Base-by-base conservation (phyloP, 495 filamentous ascomycete genomes). In the Cenococcum geophilum region DNA sequence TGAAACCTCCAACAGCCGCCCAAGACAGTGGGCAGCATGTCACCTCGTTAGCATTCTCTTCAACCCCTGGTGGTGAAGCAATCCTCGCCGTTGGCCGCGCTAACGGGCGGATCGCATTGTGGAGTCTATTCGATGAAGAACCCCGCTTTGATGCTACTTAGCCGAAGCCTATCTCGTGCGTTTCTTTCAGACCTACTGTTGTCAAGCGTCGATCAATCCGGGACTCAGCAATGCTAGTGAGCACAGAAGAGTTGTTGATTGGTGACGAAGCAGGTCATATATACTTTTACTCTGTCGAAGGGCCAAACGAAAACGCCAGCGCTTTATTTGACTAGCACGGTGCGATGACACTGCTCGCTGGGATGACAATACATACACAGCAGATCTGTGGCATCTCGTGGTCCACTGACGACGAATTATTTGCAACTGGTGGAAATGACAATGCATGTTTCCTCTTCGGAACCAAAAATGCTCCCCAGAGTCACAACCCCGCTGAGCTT, bases 361-460 rank as follows among this genome's bases (percentile, higher is more conserved):
- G 86, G 62, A 86, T 97, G 58, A 77, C 77, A 5, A 83, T 89
- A 1, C 95, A 98, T 74, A 82, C 77, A 8, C 91, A 97, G 71
- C 92, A 97, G 68, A 85, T 98, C 22, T 98, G 93, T 71, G 92
- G 93, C 4, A 78, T 98, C 12, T 80, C 90, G 1, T 98, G 93
- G 91, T 95, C 89, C 1, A 77, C 76, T 27, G 83, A 89, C 67
- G 88, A 89, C 0, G 76, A 78, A 0, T 81, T 83, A 52, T 91
- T 98, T 72, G 91, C 89, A 34, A 89, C 88, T 10, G 92, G 92
- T 12, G 91, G 89, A 48, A 97, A 98, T 70, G 93, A 98, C 74
- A 97, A 97, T 67, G 70, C 79, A 0, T 93, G 91, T 64, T 88
- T 85, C 68, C 77, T 97, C 12, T 97, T 95, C 73, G 83, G 91